These are phyloP conservation scores for Leptomonas pyrrhocoris DNA, from an alignment of 208 protist genomes.

Conservation along the genomic window DNA sequence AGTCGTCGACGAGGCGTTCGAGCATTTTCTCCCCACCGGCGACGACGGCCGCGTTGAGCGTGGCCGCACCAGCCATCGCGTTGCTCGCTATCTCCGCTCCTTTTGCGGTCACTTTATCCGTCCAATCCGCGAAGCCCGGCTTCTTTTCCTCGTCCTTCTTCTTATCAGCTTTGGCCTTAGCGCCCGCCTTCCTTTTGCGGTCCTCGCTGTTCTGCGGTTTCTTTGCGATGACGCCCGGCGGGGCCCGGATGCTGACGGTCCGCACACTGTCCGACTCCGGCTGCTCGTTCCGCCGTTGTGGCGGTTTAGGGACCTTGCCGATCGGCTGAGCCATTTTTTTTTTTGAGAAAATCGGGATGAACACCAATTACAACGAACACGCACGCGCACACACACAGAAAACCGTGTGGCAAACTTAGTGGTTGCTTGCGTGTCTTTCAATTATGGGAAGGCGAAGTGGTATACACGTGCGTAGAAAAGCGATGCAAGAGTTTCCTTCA, in stretches of 20 bases:
- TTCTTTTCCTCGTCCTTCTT: slow-evolving; percentile 16
- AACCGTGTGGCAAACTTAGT: no score
- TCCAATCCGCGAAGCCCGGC: slow-evolving; percentile 9
- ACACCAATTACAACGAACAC: not conserved
- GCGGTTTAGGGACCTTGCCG: not conserved
- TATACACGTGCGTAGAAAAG: no score
- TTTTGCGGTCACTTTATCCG: slow-evolving; percentile 26
- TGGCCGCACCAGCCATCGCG: slow-evolving; percentile 12
- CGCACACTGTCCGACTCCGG: not conserved
- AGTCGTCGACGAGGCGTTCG: slow-evolving; percentile 10
- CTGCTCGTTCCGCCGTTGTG: slow-evolving; percentile 5
- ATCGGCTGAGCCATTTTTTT: slow-evolving; percentile 12
- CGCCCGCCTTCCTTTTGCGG: not conserved
- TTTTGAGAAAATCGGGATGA: not conserved
- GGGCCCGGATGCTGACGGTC: slow-evolving; percentile 11
- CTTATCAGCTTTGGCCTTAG: not conserved
- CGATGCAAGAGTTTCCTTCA: no score
- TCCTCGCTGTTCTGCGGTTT: not conserved
- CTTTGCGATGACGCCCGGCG: not conserved
- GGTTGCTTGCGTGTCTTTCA: no score
- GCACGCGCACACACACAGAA: no score
- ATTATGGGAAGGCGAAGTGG: no score
- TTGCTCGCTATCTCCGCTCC: slow-evolving; percentile 2
- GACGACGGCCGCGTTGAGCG: slow-evolving; percentile 21
- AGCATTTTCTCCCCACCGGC: slow-evolving; percentile 7